phyloP scores from a whole-genome alignment of 1,139 yeast genomes.

The Sugiyamaella paludigena region DNA sequence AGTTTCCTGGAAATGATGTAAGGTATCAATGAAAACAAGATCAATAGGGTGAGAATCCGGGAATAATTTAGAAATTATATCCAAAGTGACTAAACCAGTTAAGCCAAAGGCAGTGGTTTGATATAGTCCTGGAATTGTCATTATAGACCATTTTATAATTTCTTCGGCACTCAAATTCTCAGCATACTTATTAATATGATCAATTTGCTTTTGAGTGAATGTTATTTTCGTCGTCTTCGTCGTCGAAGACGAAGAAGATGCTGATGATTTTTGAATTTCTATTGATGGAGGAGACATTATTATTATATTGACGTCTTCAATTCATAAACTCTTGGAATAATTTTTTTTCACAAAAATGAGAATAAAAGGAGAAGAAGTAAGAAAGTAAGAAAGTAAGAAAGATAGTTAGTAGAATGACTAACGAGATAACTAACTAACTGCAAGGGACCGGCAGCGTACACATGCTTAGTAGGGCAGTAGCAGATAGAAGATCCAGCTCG shows the following conservation, averaged over 20 bases:
- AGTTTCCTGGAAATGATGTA: slow-evolving; percentile 93
- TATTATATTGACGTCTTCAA: neutral
- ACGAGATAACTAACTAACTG: too few species aligned
- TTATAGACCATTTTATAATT: slow-evolving; percentile 75
- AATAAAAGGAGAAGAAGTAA: too few species aligned
- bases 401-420: too few species aligned
- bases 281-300: slow-evolving; percentile 11
- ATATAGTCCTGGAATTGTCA: slow-evolving; percentile 74
- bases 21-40: slow-evolving; percentile 81
- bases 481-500: too few species aligned
- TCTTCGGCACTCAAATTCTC: slow-evolving; percentile 61
- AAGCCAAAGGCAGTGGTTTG: slow-evolving; percentile 97
- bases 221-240: neutral
- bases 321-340: too few species aligned
- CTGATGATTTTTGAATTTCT: neutral
- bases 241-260: neutral
- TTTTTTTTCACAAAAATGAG: too few species aligned
- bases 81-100: slow-evolving; percentile 85
- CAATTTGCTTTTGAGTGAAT: slow-evolving; percentile 29
- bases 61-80: slow-evolving; percentile 65
- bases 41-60: slow-evolving; percentile 53
- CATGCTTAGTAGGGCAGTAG: too few species aligned
- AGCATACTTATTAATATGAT: slow-evolving; percentile 56
- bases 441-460: too few species aligned
- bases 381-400: too few species aligned